These are phyloP conservation scores for Populus hybrid DNA, from an alignment of 441 rosid species.

Conservation along the genomic window DNA sequence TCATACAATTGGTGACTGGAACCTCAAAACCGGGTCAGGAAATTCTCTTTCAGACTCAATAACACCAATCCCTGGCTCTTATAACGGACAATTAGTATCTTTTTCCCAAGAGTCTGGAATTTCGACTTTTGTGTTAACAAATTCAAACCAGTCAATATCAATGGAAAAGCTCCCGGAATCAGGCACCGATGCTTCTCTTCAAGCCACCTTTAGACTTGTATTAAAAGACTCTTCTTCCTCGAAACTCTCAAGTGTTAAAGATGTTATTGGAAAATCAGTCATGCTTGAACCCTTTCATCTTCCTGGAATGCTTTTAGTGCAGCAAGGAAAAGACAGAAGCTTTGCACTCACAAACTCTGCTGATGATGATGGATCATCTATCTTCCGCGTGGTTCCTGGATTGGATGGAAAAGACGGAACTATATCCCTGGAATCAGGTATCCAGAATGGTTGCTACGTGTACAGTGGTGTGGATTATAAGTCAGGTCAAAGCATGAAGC, in stretches of 20 bases:
- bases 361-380: slow-evolving; percentile 22
- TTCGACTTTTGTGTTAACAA: slow-evolving; percentile 47
- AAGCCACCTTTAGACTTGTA: slow-evolving; percentile 63
- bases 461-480: slow-evolving; percentile 35
- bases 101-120: slow-evolving; percentile 52
- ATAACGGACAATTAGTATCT: slow-evolving; percentile 51
- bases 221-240: slow-evolving; percentile 17
- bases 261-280: slow-evolving; percentile 47
- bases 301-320: slow-evolving; percentile 69
- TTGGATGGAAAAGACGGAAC: slow-evolving; percentile 57
- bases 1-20: slow-evolving; percentile 61
- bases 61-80: slow-evolving; percentile 47
- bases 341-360: slow-evolving; percentile 37
- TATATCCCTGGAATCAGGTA: slow-evolving; percentile 53
- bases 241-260: slow-evolving; percentile 7
- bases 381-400: slow-evolving; percentile 60
- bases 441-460: slow-evolving; percentile 55
- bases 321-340: slow-evolving; percentile 29
- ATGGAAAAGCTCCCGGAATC: slow-evolving; percentile 47
- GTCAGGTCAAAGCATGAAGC: slow-evolving; percentile 36
- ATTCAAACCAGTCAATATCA: slow-evolving; percentile 58
- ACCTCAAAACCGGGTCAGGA: slow-evolving; percentile 42
- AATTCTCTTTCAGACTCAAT: slow-evolving; percentile 50
- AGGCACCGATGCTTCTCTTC: slow-evolving; percentile 60
- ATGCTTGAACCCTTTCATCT: slow-evolving; percentile 72